Base-by-base conservation (phyloP, 441 rosid species). In the Euphorbia celastroides region DNA sequence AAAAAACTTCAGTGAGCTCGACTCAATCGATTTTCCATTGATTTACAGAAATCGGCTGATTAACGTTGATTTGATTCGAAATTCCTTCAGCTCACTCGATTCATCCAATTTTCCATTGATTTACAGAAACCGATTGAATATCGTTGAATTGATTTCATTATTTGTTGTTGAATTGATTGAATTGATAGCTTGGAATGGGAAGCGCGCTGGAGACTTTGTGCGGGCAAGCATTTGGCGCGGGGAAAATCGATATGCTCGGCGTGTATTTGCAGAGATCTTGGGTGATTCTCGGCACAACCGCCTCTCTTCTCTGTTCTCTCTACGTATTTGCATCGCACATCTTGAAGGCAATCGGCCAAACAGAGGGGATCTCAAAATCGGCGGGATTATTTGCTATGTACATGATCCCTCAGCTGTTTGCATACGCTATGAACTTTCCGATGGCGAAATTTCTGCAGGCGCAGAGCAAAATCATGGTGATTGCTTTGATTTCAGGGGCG, bases 221-320 rank as follows among this genome's bases (percentile, higher is more conserved):
- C 36, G 89, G 96, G 22, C 96, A 88, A 61, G 92, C 96, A 27
- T 86, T 79, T 65, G 96, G 92, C 1, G 90, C 96, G 4, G 92
- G 93, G 31, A 86, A 87, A 70, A 46, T 76, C 6, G 81, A 79
- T 20, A 76, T 90, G 83, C 77, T 90, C 5, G 98, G 98, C 2
- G 80, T 90, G 25, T 93, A 93, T 73, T 64, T 88, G 85, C 98
- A 93, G 65, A 84, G 98, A 51, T 93, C 98, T 9, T 83, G 88
- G 96, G 74, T 93, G 48, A 88, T 88, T 74, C 85, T 90, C 5
- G 36, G 68, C 10, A 81, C 74, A 0, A 71, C 94, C 19, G 82
- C 88, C 38, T 30, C 83, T 31, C 36, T 80, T 27, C 71, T 90
- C 20, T 70, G 81, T 50, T 83, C 90, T 0, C 75, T 90, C 23